Conservation (phyloP, 2,329 filamentous ascomycete genomes). For the Arthrobotrys conoides region DNA sequence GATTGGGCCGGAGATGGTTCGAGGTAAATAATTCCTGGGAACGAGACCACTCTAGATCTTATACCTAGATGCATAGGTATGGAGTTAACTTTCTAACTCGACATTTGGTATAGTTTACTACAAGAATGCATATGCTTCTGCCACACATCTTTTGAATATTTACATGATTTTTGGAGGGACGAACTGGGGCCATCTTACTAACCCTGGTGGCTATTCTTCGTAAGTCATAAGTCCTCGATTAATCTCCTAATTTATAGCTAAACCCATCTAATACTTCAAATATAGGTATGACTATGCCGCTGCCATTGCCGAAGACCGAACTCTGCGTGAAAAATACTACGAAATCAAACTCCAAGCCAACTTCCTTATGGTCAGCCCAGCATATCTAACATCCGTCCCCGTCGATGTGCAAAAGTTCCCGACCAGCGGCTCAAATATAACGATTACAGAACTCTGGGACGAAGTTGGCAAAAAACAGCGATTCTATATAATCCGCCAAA, state of each 20-base stretch:
- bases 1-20: slow-evolving; percentile 80
- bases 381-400: slow-evolving; percentile 75
- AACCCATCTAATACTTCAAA: background rate
- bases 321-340: slow-evolving; percentile 82
- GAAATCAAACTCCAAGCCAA: slow-evolving; percentile 83
- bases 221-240: slow-evolving; percentile 3
- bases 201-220: slow-evolving; percentile 58
- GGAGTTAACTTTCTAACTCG: background rate
- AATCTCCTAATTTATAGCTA: too few species aligned
- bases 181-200: slow-evolving; percentile 79
- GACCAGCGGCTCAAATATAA: slow-evolving; percentile 51
- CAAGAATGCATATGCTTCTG: slow-evolving; percentile 79
- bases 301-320: slow-evolving; percentile 78
- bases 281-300: slow-evolving; percentile 74
- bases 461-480: slow-evolving; percentile 62
- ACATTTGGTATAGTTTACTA: slow-evolving; percentile 73
- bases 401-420: slow-evolving; percentile 50
- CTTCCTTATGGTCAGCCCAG: slow-evolving; percentile 80
- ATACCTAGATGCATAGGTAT: too few species aligned
- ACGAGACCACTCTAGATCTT: background rate
- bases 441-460: slow-evolving; percentile 59
- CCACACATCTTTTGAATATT: slow-evolving; percentile 77
- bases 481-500: slow-evolving; percentile 56
- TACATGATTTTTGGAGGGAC: slow-evolving; percentile 87
- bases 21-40: slow-evolving; percentile 66